These are phyloP conservation scores for Helianthus annuus DNA, from an alignment of 129 eudicot genomes.

Conservation along the genomic window HanXRQr2.0-SUNRISE NC_035446.2:126599571-126600070, in stretches of 20 bases:
- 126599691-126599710: not conserved
- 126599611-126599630: not conserved
- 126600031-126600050: too few relatives aligned
- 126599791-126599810: not conserved
- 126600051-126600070: too few relatives aligned
- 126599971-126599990: too few relatives aligned
- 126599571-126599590: not conserved
- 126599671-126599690: constrained; percentile 1
- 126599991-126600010: too few relatives aligned
- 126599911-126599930: too few relatives aligned
- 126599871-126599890: not conserved
- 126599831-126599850: not conserved
- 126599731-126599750: not conserved
- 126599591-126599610: not conserved
- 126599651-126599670: not conserved
- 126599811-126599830: constrained; percentile 2
- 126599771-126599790: not conserved
- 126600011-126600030: too few relatives aligned
- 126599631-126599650: not conserved
- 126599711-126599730: not conserved
- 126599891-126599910: constrained; percentile 7
- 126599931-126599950: too few relatives aligned
- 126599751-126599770: not conserved
- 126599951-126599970: too few relatives aligned
- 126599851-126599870: constrained; percentile 1